Evolutionary conservation across 495 filamentous ascomycete species (phyloP).

Genomic region (Lepraria neglecta): DNA sequence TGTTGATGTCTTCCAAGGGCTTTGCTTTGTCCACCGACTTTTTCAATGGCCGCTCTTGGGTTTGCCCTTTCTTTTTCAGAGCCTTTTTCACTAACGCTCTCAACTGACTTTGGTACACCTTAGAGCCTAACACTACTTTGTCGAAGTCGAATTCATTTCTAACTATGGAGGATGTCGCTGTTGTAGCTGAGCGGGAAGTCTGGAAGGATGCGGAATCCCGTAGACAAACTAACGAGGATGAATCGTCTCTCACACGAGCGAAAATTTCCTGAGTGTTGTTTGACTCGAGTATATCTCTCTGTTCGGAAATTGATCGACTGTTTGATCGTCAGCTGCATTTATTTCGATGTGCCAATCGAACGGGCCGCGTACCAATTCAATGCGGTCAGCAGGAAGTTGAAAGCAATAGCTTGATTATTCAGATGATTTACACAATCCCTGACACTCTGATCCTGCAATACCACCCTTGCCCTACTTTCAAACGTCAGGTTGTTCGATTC

Average conservation of each 20-base stretch:
- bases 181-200: neutral
- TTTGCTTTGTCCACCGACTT: no score
- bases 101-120: neutral
- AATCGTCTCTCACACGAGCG: conserved; percentile 16
- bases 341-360: neutral
- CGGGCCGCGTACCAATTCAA: conserved; percentile 9
- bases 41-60: no score
- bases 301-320: conserved; percentile 13
- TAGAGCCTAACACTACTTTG: neutral
- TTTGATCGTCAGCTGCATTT: neutral
- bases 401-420: conserved; percentile 16
- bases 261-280: conserved; percentile 9
- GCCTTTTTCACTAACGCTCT: neutral
- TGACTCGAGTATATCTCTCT: conserved; percentile 4
- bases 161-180: neutral
- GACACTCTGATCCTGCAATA: conserved; percentile 12
- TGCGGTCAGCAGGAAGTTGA: conserved; percentile 22
- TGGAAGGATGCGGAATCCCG: neutral
- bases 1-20: no score
- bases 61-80: neutral
- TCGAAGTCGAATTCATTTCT: neutral
- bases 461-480: neutral
- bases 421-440: conserved; percentile 9
- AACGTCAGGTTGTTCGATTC: neutral
- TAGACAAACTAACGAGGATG: neutral